These are phyloP conservation scores for Lathyrus oleraceus DNA, from an alignment of 306 rosid species.

Conservation along the genomic window DNA sequence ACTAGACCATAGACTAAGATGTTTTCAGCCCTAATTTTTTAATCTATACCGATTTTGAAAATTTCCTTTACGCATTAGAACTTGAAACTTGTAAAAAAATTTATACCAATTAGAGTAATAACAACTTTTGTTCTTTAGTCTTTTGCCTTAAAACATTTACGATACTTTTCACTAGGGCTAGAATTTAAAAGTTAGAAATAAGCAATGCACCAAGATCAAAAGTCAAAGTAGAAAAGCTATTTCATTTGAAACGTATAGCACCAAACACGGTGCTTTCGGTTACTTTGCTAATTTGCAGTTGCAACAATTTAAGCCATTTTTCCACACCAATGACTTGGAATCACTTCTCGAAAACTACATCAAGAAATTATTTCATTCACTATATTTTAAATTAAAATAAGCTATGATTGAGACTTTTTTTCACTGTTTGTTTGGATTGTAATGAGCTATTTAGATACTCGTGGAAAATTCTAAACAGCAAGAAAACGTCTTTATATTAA, in stretches of 20 bases:
- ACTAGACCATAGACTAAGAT: neutral
- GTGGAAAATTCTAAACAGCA: neutral
- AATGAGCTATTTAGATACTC: neutral
- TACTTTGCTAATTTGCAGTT: conserved; percentile 8
- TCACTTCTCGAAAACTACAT: neutral
- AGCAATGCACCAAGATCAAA: conserved; percentile 14
- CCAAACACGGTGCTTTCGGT: conserved; percentile 26
- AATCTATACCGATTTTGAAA: neutral
- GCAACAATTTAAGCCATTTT: neutral
- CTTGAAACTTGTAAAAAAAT: neutral
- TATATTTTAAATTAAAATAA: neutral
- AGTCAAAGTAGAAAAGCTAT: conserved; percentile 41
- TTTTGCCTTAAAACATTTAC: neutral
- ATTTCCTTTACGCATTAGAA: neutral
- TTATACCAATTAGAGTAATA: conserved; percentile 6
- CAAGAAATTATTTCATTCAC: neutral
- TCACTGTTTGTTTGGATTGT: conserved; percentile 15
- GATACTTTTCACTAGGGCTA: conserved; percentile 29
- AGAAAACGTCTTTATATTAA: neutral
- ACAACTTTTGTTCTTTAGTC: neutral
- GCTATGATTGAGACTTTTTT: conserved; percentile 29
- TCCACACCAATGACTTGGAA: conserved; percentile 26
- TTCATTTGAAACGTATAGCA: neutral
- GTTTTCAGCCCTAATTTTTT: neutral
- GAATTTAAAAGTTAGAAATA: conserved; percentile 28